Evolutionary conservation across 108 stramenopile species (phyloP).

Genomic region (Cylindrotheca fusiformis): DNA sequence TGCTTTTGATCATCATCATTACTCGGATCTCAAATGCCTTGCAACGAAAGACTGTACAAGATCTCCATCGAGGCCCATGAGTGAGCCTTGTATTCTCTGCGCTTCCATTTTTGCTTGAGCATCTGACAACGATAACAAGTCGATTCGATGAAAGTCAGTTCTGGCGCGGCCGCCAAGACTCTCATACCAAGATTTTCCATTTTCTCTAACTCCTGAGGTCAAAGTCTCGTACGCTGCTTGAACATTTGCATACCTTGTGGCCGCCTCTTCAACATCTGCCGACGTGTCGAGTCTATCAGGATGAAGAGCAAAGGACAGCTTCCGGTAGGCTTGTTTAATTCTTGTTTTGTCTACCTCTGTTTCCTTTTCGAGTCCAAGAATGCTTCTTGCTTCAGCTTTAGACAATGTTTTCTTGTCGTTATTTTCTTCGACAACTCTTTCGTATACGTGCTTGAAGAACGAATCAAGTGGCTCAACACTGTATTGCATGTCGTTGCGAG

Average conservation of each 20-base stretch:
- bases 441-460: slow-evolving; percentile 72
- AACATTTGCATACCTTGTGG: slow-evolving; percentile 45
- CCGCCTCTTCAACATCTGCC: slow-evolving; percentile 44
- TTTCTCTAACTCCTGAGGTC: slow-evolving; percentile 40
- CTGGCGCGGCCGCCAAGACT: slow-evolving; percentile 71
- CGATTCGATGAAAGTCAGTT: slow-evolving; percentile 65
- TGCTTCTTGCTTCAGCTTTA: slow-evolving; percentile 58
- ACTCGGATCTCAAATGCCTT: slow-evolving; percentile 41
- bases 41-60: slow-evolving; percentile 75
- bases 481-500: slow-evolving; percentile 68
- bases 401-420: slow-evolving; percentile 39
- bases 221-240: slow-evolving; percentile 73
- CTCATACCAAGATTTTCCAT: slow-evolving; percentile 74
- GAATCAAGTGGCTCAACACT: slow-evolving; percentile 63
- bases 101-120: slow-evolving; percentile 36
- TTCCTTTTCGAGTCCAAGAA: slow-evolving; percentile 44
- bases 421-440: slow-evolving; percentile 51
- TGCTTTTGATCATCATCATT: too few species aligned
- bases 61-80: slow-evolving; percentile 57
- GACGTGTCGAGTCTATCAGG: slow-evolving; percentile 69
- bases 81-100: slow-evolving; percentile 37
- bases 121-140: slow-evolving; percentile 48
- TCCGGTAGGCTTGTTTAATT: slow-evolving; percentile 72
- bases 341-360: slow-evolving; percentile 6
- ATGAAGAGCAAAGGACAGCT: slow-evolving; percentile 60